These are phyloP conservation scores for Cordyceps fumosorosea DNA, from an alignment of 2,329 filamentous ascomycete species.

Conservation along the genomic window DNA sequence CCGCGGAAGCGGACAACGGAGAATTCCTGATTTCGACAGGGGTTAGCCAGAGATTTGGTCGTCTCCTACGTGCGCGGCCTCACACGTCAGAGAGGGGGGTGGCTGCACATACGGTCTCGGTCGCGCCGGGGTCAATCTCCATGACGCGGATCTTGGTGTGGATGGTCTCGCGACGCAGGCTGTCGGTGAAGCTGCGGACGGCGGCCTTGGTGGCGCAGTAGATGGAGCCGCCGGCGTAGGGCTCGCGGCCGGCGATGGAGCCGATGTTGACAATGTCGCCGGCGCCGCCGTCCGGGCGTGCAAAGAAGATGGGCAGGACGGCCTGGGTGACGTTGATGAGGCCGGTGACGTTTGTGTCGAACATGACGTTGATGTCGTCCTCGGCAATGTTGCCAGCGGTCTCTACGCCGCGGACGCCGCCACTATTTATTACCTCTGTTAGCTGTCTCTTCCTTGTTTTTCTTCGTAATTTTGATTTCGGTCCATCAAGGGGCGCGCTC, in stretches of 20 bases:
- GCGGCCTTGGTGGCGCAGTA: constrained; percentile 94
- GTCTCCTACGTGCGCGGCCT: background rate
- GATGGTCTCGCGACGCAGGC: constrained; percentile 76
- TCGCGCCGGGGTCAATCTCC: constrained; percentile 84
- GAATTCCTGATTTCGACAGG: constrained; percentile 60
- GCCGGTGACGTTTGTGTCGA: constrained; percentile 87
- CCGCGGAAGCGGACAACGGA: constrained; percentile 82
- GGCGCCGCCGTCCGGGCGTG: constrained; percentile 64
- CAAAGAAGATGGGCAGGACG: constrained; percentile 74
- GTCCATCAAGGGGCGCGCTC: constrained; percentile 25
- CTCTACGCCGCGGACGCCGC: constrained; percentile 82
- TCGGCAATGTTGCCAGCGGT: constrained; percentile 76
- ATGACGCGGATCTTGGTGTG: constrained; percentile 75
- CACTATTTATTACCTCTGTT: constrained; percentile 41
- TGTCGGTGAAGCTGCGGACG: constrained; percentile 76
- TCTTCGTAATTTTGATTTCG: background rate
- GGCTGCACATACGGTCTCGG: constrained; percentile 63
- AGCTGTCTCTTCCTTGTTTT: constrained; percentile 4
- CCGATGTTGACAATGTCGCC: constrained; percentile 96
- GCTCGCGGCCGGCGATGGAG: constrained; percentile 82
- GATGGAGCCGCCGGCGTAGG: constrained; percentile 79
- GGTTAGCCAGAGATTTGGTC: background rate
- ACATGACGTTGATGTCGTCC: constrained; percentile 81
- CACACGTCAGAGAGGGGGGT: background rate
- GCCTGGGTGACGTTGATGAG: constrained; percentile 96